These are phyloP conservation scores for Nigrospora osmanthi DNA, from an alignment of 2,329 filamentous ascomycete species.

Conservation along the genomic window DNA sequence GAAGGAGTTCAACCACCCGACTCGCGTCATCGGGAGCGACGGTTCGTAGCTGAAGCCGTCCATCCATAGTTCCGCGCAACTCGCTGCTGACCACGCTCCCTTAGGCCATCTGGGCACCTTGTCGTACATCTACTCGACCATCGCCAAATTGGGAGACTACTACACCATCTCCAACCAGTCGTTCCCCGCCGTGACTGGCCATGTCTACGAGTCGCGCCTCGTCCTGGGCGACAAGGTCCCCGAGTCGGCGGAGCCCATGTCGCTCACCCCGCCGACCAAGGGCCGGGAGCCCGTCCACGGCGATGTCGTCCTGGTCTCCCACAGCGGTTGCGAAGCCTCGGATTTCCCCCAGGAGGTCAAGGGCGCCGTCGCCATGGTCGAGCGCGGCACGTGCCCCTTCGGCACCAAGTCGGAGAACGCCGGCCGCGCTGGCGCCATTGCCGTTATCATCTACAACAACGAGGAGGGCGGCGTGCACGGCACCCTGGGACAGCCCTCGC, in stretches of 20 bases:
- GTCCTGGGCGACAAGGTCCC: slow-evolving; percentile 45
- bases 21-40: slow-evolving; percentile 61
- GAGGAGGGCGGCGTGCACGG: slow-evolving; percentile 54
- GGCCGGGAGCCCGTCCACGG: slow-evolving; percentile 51
- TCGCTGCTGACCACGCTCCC: slow-evolving; percentile 2
- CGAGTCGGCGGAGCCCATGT: slow-evolving; percentile 46
- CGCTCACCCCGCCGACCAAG: slow-evolving; percentile 58
- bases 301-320: slow-evolving; percentile 50
- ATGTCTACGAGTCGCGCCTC: slow-evolving; percentile 50
- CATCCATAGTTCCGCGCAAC: not conserved
- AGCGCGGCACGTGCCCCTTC: slow-evolving; percentile 64
- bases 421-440: slow-evolving; percentile 60
- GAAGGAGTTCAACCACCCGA: slow-evolving; percentile 59
- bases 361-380: slow-evolving; percentile 63
- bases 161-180: slow-evolving; percentile 56
- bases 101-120: slow-evolving; percentile 57
- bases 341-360: slow-evolving; percentile 54
- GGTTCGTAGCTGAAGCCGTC: slow-evolving; percentile 30
- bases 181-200: slow-evolving; percentile 55
- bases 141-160: slow-evolving; percentile 49
- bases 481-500: slow-evolving; percentile 56
- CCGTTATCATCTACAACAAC: slow-evolving; percentile 69
- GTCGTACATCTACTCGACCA: slow-evolving; percentile 50
- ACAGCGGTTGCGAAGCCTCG: slow-evolving; percentile 53
- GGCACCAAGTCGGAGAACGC: slow-evolving; percentile 63